Evolutionary conservation across 2,329 filamentous ascomycete species (phyloP), one percentile per base, ranked within the genome.

Genomic region (Fusarium sp.): DNA sequence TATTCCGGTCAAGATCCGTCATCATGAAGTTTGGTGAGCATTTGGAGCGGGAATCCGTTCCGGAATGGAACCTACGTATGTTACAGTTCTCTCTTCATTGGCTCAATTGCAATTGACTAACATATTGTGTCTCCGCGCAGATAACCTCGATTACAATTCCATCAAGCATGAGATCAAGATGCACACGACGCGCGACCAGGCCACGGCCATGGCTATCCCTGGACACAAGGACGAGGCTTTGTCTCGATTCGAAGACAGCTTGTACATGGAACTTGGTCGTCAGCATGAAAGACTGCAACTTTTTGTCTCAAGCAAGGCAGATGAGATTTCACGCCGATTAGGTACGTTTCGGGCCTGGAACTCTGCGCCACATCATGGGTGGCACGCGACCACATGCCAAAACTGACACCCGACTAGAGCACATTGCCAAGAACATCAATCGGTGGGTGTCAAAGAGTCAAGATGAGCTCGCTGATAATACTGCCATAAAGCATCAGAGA

Each of bases 141-240:
- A 94, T 77, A 96, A 96, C 78, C 88, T 96, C 78, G 93, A 96
- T 78, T 96, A 96, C 83, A 93, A 95, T 77, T 91, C 91, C 47
- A 86, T 96, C 67, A 96, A 96, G 79, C 86, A 92, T 77, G 85
- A 92, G 73, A 95, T 96, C 82, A 96, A 95, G 77, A 86, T 86
- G 62, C 87, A 93, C 75, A 96, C 93, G 3, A 90, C 89, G 14
- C 86, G 85, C 43, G 88, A 90, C 77, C 88, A 91, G 72, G 90
- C 89, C 47, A 83, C 83, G 26, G 90, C 91, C 44, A 88, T 94
- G 56, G 85, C 89, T 20, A 94, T 96, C 54, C 92, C 92, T 2
- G 91, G 91, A 17, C 88, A 91, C 54, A 83, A 83, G 68, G 88
- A 90, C 74, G 78, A 82, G 10, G 78, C 83, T 2, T 82, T 91